A percentile compares a stretch with the other conserved stretches of the same genome.
These are phyloP conservation scores for Lomentospora prolificans DNA, from an alignment of 2,329 filamentous ascomycete species.

Conservation along the genomic window DNA sequence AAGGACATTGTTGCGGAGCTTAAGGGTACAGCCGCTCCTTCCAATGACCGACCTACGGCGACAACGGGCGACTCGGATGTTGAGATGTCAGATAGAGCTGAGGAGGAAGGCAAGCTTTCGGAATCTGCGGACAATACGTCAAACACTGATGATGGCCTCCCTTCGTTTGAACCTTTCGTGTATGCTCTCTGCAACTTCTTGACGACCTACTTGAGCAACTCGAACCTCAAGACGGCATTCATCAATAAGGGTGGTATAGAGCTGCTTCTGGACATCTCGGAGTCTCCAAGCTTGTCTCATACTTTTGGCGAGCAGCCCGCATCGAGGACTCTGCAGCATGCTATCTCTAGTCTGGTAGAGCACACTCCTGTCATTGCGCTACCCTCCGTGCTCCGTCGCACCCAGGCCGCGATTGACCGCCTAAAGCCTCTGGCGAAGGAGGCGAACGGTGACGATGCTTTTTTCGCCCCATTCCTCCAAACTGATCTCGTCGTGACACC, in stretches of 20 bases:
- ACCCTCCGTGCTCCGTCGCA: slow-evolving; percentile 68
- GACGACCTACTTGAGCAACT: slow-evolving; percentile 62
- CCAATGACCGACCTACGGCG: not conserved
- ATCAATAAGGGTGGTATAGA: slow-evolving; percentile 74
- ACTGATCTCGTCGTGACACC: slow-evolving; percentile 25
- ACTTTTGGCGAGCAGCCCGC: slow-evolving; percentile 50
- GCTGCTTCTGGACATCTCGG: slow-evolving; percentile 72
- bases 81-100: slow-evolving; percentile 50
- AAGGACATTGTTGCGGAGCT: slow-evolving; percentile 23
- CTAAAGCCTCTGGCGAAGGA: slow-evolving; percentile 54
- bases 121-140: slow-evolving; percentile 15
- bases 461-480: slow-evolving; percentile 59
- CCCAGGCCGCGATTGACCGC: slow-evolving; percentile 57
- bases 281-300: slow-evolving; percentile 66
- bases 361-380: slow-evolving; percentile 70
- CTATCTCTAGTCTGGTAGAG: slow-evolving; percentile 72
- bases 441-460: slow-evolving; percentile 43
- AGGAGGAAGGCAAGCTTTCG: slow-evolving; percentile 7
- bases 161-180: slow-evolving; percentile 25
- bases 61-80: slow-evolving; percentile 34
- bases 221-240: slow-evolving; percentile 61
- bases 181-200: slow-evolving; percentile 71
- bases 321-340: slow-evolving; percentile 60
- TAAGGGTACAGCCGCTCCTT: slow-evolving; percentile 10
- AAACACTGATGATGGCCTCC: slow-evolving; percentile 8